These are phyloP conservation scores for Penicillium ucsense DNA, from an alignment of 495 filamentous ascomycete genomes.

Conservation along the genomic window DNA sequence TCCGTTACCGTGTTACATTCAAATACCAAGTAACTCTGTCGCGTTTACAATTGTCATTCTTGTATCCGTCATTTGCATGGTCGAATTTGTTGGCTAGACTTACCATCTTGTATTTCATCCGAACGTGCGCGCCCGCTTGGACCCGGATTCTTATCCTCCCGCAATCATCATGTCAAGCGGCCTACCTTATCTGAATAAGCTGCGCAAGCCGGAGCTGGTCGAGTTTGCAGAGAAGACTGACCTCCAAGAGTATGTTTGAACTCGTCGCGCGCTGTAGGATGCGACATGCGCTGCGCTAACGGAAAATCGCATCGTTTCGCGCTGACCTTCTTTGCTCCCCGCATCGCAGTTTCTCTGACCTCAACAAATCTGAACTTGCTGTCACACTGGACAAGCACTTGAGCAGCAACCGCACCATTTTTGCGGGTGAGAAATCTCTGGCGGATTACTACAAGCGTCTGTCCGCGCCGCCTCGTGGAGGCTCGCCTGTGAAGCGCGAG, in stretches of 20 bases:
- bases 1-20: background rate
- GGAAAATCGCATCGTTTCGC: background rate
- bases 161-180: constrained; percentile 42
- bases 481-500: constrained; percentile 72
- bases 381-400: constrained; percentile 65
- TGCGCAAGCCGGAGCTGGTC: constrained; percentile 73
- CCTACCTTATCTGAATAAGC: constrained; percentile 66
- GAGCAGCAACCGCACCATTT: constrained; percentile 49
- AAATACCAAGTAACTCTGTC: background rate
- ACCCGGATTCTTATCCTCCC: constrained; percentile 3
- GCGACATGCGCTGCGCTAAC: constrained; percentile 1
- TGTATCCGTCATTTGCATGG: constrained; percentile 12
- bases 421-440: constrained; percentile 53
- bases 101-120: background rate
- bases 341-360: constrained; percentile 52
- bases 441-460: constrained; percentile 65
- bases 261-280: constrained; percentile 1
- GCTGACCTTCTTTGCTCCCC: constrained; percentile 6
- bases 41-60: background rate
- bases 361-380: constrained; percentile 79
- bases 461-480: constrained; percentile 34
- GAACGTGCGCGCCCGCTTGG: constrained; percentile 3
- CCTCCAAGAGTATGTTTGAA: constrained; percentile 54
- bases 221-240: constrained; percentile 67
- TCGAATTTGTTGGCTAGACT: constrained; percentile 3